Base-by-base conservation (phyloP, 139 green algal genomes). In the Volvox reticuliferus region DNA sequence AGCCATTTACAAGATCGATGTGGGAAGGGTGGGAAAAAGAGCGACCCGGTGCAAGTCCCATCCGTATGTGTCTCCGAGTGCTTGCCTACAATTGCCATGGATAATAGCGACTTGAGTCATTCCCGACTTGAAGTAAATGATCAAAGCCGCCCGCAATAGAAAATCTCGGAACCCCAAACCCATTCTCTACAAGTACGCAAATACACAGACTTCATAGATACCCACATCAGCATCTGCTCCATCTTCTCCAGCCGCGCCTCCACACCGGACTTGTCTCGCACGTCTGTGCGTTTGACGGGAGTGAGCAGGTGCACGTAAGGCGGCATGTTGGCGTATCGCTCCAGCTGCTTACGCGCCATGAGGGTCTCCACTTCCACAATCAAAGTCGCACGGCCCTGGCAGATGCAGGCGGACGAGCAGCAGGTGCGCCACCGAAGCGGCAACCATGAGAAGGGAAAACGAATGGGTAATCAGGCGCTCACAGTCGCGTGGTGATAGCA, bases 281-380 rank as follows among this genome's bases (percentile, higher is more conserved):
- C 89, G 88, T 89, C 88, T 19, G 32, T 55, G 33, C 80, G 76
- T 20, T 67, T 77, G 36, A 92, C 88, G 36, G 87, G 81, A 63
- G 69, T 94, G 37, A 95, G 93, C 90, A 93, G 80, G 88, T 95
- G 93, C 88, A 95, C 75, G 85, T 93, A 95, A 20, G 93, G 93
- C 18, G 93, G 93, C 91, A 93, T 91, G 50, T 93, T 89, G 62
- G 89, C 83, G 68, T 93, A 92, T 19, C 88, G 37, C 79, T 93
- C 81, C n/a, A 93, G 71, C 85, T 93, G 91, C 35, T 78, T 77
- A 69, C 44, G 78, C 6, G 71, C 86, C 93, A 95, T 95, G 33
- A 93, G 79, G 63, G 91, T 93, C 91, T 95, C 93, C 68, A 94
- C 90, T 85, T 95, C 93, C 26, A 95, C 91, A 63, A 95, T 93